A percentile compares a stretch with the other conserved stretches of the same genome.
These are phyloP conservation scores for Gossypium gossypioides DNA, from an alignment of 441 rosid genomes.

Conservation along the genomic window DNA sequence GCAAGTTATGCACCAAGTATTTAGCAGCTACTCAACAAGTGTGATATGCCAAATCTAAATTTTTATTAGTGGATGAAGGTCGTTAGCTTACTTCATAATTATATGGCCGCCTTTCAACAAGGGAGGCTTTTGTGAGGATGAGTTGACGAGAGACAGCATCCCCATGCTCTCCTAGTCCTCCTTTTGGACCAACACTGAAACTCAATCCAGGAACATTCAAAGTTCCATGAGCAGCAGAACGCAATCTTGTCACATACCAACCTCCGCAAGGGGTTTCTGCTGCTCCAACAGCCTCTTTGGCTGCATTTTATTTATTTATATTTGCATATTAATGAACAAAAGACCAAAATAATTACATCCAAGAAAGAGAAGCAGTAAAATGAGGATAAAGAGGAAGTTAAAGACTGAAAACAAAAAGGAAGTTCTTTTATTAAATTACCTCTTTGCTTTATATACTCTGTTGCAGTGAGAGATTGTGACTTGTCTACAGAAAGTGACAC, in stretches of 20 bases:
- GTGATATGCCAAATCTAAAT: background rate
- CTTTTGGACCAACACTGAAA: conserved; percentile 85
- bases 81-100: conserved; percentile 95
- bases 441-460: conserved; percentile 71
- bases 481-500: conserved; percentile 60
- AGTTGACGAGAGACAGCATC: conserved; percentile 86
- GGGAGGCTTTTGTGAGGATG: conserved; percentile 80
- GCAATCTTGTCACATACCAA: conserved; percentile 88
- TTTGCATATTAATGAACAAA: conserved; percentile 5
- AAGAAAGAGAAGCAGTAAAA: background rate
- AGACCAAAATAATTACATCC: conserved; percentile 3
- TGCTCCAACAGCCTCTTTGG: conserved; percentile 90
- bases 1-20: conserved; percentile 1
- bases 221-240: conserved; percentile 95
- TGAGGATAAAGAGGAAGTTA: background rate
- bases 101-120: conserved; percentile 87
- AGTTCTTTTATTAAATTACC: conserved; percentile 34
- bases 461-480: conserved; percentile 52
- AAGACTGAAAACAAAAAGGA: background rate
- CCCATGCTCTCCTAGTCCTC: conserved; percentile 95
- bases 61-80: conserved; percentile 17
- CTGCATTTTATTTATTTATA: conserved; percentile 32
- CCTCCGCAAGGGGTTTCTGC: conserved; percentile 85
- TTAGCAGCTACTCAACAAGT: background rate
- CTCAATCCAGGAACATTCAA: conserved; percentile 65